Conservation (phyloP, 306 rosid genomes). For the Quercus glauca region DNA sequence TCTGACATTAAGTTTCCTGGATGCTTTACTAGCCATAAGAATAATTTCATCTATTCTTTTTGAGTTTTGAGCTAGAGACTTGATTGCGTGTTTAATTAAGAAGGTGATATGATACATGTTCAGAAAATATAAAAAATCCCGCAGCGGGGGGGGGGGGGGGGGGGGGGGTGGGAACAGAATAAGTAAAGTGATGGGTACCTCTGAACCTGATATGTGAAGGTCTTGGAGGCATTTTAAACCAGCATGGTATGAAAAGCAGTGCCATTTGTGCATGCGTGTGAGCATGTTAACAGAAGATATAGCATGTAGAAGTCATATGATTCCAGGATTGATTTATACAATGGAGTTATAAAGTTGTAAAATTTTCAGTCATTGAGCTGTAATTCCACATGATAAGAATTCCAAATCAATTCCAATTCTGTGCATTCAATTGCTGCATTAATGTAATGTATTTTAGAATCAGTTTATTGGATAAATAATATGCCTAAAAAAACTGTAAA, state of each 20-base stretch:
- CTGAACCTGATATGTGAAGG: background rate
- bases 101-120: background rate
- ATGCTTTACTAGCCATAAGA: too few relatives aligned
- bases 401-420: background rate
- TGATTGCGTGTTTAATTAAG: background rate
- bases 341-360: background rate
- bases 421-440: background rate
- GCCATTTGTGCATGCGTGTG: background rate
- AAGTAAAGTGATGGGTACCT: background rate
- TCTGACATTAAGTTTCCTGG: too few relatives aligned
- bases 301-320: background rate
- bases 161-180: too few relatives aligned
- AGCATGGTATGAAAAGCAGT: background rate
- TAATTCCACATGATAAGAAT: background rate
- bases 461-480: background rate
- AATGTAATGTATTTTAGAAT: background rate
- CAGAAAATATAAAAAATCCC: background rate
- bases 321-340: background rate
- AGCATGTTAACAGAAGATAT: background rate
- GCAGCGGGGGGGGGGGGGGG: rapidly evolving
- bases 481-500: background rate
- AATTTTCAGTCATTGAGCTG: background rate
- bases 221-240: background rate
- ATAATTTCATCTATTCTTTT: too few relatives aligned
- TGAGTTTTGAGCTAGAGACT: too few relatives aligned